phyloP scores from a whole-genome alignment of 306 rosid genomes.

The Corylus avellana region DNA sequence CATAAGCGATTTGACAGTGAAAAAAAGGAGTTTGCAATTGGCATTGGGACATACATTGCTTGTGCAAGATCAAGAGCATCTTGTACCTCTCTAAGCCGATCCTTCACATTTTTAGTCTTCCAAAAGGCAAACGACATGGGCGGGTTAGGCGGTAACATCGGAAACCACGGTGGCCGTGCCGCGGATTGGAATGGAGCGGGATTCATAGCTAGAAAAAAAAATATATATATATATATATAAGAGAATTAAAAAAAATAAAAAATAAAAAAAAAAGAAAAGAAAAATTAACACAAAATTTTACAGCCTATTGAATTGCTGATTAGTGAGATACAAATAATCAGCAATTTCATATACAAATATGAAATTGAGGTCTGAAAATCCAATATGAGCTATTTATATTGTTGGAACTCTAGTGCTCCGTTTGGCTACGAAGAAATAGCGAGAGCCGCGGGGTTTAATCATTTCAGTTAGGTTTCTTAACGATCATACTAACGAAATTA shows the following conservation, averaged over 20 bases:
- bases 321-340: not conserved
- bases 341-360: not conserved
- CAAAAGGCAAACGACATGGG: slow-evolving; percentile 66
- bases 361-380: not conserved
- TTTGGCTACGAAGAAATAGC: not conserved
- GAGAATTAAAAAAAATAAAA: not conserved
- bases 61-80: slow-evolving; percentile 63
- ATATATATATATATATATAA: not conserved
- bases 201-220: slow-evolving; percentile 40
- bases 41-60: slow-evolving; percentile 49
- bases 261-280: too few species aligned
- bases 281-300: not conserved
- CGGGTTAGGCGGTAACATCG: slow-evolving; percentile 46
- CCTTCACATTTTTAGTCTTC: slow-evolving; percentile 53
- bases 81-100: slow-evolving; percentile 56
- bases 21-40: not conserved
- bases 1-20: not conserved
- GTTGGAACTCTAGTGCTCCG: not conserved
- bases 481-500: too few species aligned
- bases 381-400: not conserved
- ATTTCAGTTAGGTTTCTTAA: too few species aligned
- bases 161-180: slow-evolving; percentile 42
- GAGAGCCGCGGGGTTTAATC: too few species aligned
- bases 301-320: not conserved
- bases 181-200: slow-evolving; percentile 42